Evolutionary conservation across 768 basidiomycete species (phyloP).

Genomic region (Lenzites betulinus): DNA sequence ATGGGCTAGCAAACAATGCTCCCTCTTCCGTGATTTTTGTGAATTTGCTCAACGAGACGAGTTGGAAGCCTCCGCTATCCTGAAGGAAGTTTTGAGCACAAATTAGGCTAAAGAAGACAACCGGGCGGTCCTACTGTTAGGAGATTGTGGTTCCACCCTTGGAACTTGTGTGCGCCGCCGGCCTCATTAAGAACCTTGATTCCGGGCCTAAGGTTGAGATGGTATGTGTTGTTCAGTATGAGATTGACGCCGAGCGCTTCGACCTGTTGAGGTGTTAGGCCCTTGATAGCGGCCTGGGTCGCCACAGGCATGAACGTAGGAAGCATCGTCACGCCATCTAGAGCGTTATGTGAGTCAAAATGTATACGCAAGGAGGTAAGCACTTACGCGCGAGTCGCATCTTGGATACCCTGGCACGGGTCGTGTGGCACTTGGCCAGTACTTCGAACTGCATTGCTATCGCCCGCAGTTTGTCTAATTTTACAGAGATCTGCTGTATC

Average conservation of each 20-base stretch:
- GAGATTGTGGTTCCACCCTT: constrained; percentile 85
- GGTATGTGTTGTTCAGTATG: constrained; percentile 90
- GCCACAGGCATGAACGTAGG: constrained; percentile 96
- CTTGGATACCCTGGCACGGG: constrained; percentile 79
- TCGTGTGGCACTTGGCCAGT: constrained; percentile 78
- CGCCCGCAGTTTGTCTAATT: constrained; percentile 3
- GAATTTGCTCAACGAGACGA: constrained; percentile 83
- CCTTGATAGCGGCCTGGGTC: constrained; percentile 91
- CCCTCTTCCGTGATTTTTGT: constrained; percentile 88
- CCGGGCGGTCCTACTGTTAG: constrained; percentile 56
- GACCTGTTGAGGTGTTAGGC: constrained; percentile 82
- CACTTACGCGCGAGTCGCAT: constrained; percentile 80
- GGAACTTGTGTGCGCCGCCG: constrained; percentile 88
- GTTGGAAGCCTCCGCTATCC: constrained; percentile 91
- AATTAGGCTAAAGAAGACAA: neutral
- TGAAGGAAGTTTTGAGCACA: constrained; percentile 31
- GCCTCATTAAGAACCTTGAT: constrained; percentile 68
- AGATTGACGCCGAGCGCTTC: constrained; percentile 81
- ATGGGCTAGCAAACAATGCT: constrained; percentile 81
- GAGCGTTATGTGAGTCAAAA: constrained; percentile 3
- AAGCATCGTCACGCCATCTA: constrained; percentile 80
- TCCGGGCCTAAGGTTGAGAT: constrained; percentile 85
- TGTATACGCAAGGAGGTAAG: constrained; percentile 4
- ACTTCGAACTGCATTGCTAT: constrained; percentile 78
- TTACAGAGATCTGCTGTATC: neutral